These are phyloP conservation scores for Coemansia aciculifera DNA, from an alignment of 192 early-diverging fungal genomes.

Conservation along the genomic window DNA sequence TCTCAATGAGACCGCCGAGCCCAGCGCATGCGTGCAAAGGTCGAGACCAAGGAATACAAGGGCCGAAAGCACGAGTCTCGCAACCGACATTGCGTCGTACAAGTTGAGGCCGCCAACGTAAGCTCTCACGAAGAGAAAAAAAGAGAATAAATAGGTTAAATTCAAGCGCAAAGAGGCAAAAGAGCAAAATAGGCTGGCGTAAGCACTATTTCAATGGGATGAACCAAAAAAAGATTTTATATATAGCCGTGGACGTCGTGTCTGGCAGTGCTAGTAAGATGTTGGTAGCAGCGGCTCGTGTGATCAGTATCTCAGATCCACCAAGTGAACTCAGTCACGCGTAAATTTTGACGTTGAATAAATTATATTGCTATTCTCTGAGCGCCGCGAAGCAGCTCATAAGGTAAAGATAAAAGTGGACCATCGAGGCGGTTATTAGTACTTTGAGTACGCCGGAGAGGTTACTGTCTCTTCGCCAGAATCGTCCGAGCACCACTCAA, in stretches of 20 bases:
- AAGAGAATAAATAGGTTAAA: neutral
- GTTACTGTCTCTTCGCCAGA: constrained; percentile 11
- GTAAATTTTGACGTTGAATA: neutral
- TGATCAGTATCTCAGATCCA: no score
- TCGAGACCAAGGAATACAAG: neutral
- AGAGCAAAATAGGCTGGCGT: neutral
- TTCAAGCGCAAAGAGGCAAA: neutral
- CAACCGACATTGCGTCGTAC: constrained; percentile 2
- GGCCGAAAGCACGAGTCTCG: neutral
- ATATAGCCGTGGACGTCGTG: neutral
- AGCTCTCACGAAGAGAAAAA: neutral
- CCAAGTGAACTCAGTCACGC: no score
- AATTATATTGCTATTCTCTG: neutral
- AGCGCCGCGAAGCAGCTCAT: neutral
- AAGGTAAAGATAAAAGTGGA: neutral
- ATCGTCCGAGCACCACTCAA: constrained; percentile 29
- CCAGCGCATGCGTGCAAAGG: constrained; percentile 1
- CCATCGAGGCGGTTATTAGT: neutral
- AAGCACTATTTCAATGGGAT: no score
- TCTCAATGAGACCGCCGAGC: neutral
- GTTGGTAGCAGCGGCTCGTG: no score
- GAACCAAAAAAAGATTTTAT: neutral
- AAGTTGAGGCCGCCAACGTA: neutral
- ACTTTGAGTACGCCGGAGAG: neutral
- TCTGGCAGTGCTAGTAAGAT: neutral